Percentiles rank a stretch among this genome's conserved stretches.
These are phyloP conservation scores for Aspergillus alliaceus DNA, from an alignment of 2,329 filamentous ascomycete genomes.

Conservation along the genomic window DNA sequence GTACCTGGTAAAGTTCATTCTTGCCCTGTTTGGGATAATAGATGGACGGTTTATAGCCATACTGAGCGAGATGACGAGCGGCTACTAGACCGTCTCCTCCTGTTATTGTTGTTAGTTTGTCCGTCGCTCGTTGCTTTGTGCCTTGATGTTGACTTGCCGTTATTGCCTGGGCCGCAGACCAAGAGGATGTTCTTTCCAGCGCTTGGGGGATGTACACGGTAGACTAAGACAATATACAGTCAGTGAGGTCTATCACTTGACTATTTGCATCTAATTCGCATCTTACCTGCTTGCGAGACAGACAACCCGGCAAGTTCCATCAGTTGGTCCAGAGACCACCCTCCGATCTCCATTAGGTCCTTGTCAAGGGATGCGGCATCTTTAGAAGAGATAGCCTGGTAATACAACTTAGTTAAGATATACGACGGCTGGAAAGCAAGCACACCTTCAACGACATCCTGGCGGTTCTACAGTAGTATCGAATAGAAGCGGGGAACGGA, in stretches of 20 bases:
- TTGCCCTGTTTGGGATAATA: conserved; percentile 94
- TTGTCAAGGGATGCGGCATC: conserved; percentile 86
- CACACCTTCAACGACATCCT: conserved; percentile 45
- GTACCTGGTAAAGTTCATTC: conserved; percentile 83
- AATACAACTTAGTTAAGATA: neutral
- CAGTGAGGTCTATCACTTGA: neutral
- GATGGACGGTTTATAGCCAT: conserved; percentile 83
- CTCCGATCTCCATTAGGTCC: conserved; percentile 84
- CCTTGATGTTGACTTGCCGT: conserved; percentile 40
- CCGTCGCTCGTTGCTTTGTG: neutral
- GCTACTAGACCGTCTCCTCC: conserved; percentile 94
- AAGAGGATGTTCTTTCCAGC: conserved; percentile 75
- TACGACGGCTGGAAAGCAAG: neutral
- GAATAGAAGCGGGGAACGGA: conserved; percentile 13
- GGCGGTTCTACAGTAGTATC: conserved; percentile 29
- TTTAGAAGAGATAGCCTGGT: conserved; percentile 81
- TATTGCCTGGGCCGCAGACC: conserved; percentile 83
- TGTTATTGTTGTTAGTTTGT: conserved; percentile 33
- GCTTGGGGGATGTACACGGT: conserved; percentile 73
- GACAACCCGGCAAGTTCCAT: conserved; percentile 96
- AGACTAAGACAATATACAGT: conserved; percentile 58
- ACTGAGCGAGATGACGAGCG: conserved; percentile 86
- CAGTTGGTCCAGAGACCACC: conserved; percentile 91
- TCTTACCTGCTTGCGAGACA: conserved; percentile 80
- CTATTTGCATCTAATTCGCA: neutral